Evolutionary conservation across 768 basidiomycete species (phyloP), one percentile per base, ranked within the genome.

Genomic region (Kwoniella bestiolae): DNA sequence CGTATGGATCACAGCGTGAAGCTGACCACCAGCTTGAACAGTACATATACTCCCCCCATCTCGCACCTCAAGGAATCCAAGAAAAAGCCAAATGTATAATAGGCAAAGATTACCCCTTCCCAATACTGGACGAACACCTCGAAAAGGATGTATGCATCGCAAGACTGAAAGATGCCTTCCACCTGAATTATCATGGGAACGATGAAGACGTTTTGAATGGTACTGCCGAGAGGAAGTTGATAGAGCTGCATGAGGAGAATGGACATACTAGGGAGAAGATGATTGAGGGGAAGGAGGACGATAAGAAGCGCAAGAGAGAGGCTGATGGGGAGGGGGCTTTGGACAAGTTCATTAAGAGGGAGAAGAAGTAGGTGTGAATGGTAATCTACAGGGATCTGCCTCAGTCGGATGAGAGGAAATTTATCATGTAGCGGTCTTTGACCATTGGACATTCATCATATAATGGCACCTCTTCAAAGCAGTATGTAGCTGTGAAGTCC

Each of bases 31-130:
- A 35, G 25, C 16, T 47, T 50, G 1, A 16, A 26, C 26, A 81
- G 78, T 82, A 80, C 71, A 81, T 83, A 61, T 83, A 82, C 69
- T 68, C 76, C 7, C 82, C 82, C 2, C 79, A 79, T 60, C 57
- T 64, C n/a, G 82, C 82, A 2, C 81, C 82, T 7, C 9, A 60
- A 3, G 57, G 64, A 5, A 67, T 80, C 0, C 82, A 82, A 57
- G 55, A 78, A 59, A 74, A 76, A 58, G 80, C 81, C 3, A 72
- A 74, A 3, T 82, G 81, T 53, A 75, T 82, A 29, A 80, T 83
- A n/a, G 82, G 82, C 5, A 68, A 72, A 50, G 75, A 80, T 55
- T 83, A 82, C 60, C 82, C 82, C 25, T 47, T 56, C 9, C 82
- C 81, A 0, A 82, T 82, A 29, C 69, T 82, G 21, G 80, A 82